Base-by-base conservation (phyloP, 2,329 filamentous ascomycete species). In the Cryphonectria naterciae region DNA sequence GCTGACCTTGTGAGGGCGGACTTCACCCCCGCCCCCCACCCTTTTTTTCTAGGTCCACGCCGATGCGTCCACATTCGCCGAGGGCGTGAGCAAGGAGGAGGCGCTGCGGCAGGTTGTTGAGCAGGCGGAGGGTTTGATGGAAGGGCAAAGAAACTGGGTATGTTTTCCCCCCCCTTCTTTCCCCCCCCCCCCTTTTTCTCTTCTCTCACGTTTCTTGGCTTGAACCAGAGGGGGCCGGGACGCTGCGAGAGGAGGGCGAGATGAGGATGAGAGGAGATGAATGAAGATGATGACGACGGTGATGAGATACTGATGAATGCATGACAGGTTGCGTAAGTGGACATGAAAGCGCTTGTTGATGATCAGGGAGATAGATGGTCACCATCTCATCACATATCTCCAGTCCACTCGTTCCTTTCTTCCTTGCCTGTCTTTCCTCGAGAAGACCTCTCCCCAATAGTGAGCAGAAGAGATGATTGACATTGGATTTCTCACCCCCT, bases 81-180 rank as follows among this genome's bases (percentile, higher is more conserved):
- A 85, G 19, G 89, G 88, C 74, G 80, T 93, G 72, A 88, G 85
- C 68, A 95, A 95, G 80, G 84, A 88, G 70, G 88, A 93, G 73
- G 92, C 91, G 35, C 95, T 95, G 75, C 85, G 87, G 73, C 92
- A 95, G 76, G 89, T 95, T 1, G 81, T 94, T 17, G 84, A 91
- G 67, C 91, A 94, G 77, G 90, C 91, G 0, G 85, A 88, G 73
- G 89, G 89, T 1, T 83, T 96, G 1, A 89, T 94, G 75, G 86
- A 89, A 35, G 92, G 86, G 8, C 93, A 95, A 78, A 86, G 90
- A 66, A 95, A 95, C 77, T 95, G 93, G 93, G 93, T 95, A 81
- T 75, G 86, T 72, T 63, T 86, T 71, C 17, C 4, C 0, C 19
- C 22, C 17, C 13, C 37, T 37, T n/a, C 19, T 49, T 22, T 7